Conservation (phyloP, 805 yeast species). For the Cyberlindnera xylosilytica region DNA sequence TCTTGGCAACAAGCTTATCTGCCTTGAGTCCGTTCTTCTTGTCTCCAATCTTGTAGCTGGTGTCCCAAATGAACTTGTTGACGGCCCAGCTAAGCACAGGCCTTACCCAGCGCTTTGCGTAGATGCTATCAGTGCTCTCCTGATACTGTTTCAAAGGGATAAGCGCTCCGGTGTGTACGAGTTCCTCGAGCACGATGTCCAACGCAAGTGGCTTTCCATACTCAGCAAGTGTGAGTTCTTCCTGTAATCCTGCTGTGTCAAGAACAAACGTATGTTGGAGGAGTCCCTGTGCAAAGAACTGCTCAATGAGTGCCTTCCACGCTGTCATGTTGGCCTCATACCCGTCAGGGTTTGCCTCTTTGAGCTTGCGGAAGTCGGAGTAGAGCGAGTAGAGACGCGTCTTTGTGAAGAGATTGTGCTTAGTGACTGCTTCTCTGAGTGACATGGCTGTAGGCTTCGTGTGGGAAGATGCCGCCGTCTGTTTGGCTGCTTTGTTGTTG, state of each 20-base stretch:
- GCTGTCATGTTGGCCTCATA: conserved; percentile 37
- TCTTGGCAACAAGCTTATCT: conserved; percentile 21
- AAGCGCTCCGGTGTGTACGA: conserved; percentile 29
- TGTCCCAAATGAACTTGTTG: conserved; percentile 22
- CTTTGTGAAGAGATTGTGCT: conserved; percentile 28
- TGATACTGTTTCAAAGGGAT: conserved; percentile 27
- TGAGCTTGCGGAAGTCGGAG: conserved; percentile 35
- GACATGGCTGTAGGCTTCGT: background rate
- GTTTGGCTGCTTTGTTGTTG: background rate
- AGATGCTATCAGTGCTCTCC: conserved; percentile 18
- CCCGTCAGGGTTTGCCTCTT: conserved; percentile 39
- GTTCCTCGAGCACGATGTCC: conserved; percentile 33
- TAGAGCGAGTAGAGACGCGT: conserved; percentile 38
- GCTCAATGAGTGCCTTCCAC: conserved; percentile 32
- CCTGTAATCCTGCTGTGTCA: conserved; percentile 26
- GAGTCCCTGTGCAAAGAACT: conserved; percentile 13
- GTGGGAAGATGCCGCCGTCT: background rate
- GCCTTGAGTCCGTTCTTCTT: conserved; percentile 15
- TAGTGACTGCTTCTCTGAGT: conserved; percentile 19
- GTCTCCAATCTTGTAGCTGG: conserved; percentile 21
- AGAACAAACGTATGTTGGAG: conserved; percentile 23
- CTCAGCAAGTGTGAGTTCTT: conserved; percentile 26
- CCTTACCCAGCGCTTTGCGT: conserved; percentile 23
- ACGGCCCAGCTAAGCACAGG: conserved; percentile 25
- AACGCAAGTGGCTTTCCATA: conserved; percentile 36